A percentile compares a stretch with the other conserved stretches of the same genome.
Evolutionary conservation across 352 stramenopile species (phyloP).

Genomic region (Pythium periplocum): DNA sequence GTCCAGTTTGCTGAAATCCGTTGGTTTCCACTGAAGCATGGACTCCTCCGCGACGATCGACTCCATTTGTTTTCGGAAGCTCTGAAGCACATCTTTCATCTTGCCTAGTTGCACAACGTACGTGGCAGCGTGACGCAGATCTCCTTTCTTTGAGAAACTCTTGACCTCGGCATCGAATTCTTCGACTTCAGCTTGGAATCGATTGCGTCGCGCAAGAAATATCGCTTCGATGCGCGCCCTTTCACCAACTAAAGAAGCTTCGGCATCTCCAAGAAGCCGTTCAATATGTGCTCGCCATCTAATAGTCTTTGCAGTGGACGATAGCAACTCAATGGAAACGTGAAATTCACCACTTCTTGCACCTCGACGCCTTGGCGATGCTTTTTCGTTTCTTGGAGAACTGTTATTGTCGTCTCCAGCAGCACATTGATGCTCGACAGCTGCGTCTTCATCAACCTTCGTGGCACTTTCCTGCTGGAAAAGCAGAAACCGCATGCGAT

Average conservation of each 20-base stretch:
- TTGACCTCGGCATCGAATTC: slow-evolving; percentile 68
- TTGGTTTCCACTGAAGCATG: slow-evolving; percentile 65
- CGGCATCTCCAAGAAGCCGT: slow-evolving; percentile 44
- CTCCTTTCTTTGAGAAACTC: slow-evolving; percentile 69
- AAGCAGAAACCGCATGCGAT: slow-evolving; percentile 57
- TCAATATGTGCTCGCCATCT: slow-evolving; percentile 60
- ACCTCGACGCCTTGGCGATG: not conserved
- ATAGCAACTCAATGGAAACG: slow-evolving; percentile 34
- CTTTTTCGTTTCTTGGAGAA: too few species aligned
- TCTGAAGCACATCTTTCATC: slow-evolving; percentile 57
- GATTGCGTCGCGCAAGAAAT: slow-evolving; percentile 63
- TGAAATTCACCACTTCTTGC: slow-evolving; percentile 3
- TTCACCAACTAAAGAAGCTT: slow-evolving; percentile 48
- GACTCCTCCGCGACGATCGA: slow-evolving; percentile 52
- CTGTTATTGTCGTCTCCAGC: too few species aligned
- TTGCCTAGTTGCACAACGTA: slow-evolving; percentile 74
- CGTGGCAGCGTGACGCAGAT: slow-evolving; percentile 64
- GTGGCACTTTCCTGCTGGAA: slow-evolving; percentile 47
- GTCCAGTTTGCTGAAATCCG: slow-evolving; percentile 67
- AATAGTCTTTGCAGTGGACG: slow-evolving; percentile 59
- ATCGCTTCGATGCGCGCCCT: slow-evolving; percentile 61
- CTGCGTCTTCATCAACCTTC: slow-evolving; percentile 10
- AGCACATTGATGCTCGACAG: too few species aligned
- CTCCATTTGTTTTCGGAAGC: slow-evolving; percentile 52
- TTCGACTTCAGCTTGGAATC: slow-evolving; percentile 68